Evolutionary conservation across 2,329 filamentous ascomycete species (phyloP).

Genomic region (Penicillium sp.): DNA sequence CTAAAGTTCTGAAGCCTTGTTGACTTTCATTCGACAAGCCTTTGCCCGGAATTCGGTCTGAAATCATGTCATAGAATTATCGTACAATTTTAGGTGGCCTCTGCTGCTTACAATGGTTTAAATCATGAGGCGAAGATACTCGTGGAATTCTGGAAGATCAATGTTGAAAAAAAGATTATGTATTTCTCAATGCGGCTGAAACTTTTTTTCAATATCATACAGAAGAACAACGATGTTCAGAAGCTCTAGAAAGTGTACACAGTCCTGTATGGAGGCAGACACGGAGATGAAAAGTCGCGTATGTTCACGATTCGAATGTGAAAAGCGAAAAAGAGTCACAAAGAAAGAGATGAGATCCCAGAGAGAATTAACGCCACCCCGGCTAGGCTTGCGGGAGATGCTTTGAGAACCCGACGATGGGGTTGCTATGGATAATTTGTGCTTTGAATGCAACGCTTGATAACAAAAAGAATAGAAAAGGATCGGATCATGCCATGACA

Average conservation of each 20-base stretch:
- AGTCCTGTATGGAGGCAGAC: background rate
- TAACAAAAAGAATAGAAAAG: background rate
- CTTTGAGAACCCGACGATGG: conserved; percentile 1
- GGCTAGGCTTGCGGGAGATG: conserved; percentile 45
- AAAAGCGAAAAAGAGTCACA: background rate
- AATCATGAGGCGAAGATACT: no score
- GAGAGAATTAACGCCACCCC: conserved; percentile 14
- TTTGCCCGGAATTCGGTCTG: no score
- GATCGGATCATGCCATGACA: background rate
- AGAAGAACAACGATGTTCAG: background rate
- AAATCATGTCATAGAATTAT: no score
- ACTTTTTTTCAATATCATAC: background rate
- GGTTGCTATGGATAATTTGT: conserved; percentile 2
- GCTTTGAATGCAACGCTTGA: conserved; percentile 16
- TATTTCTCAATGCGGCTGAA: no score
- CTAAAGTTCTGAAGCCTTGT: background rate
- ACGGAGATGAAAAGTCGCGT: no score
- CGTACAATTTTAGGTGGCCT: no score
- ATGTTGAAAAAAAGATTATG: background rate
- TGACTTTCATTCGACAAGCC: background rate
- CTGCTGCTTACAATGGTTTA: no score
- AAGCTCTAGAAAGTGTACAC: background rate
- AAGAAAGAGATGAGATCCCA: background rate
- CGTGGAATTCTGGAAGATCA: background rate
- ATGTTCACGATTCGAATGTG: no score